These are phyloP conservation scores for Scheffersomyces titani DNA, from an alignment of 1,139 yeast genomes.

Conservation along the genomic window DNA sequence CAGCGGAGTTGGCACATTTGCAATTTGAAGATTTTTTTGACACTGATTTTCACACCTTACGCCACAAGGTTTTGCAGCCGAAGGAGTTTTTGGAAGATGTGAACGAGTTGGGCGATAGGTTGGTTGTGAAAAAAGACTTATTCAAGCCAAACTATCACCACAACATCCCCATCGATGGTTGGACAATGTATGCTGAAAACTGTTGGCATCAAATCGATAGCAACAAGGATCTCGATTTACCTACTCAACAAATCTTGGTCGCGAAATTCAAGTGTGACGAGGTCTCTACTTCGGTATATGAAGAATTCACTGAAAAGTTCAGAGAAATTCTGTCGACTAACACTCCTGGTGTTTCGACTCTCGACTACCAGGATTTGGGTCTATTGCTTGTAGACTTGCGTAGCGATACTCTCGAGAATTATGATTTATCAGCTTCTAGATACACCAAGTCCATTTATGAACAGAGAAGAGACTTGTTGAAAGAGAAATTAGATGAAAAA, in stretches of 20 bases:
- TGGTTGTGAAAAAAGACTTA: constrained; percentile 48
- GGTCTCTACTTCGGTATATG: constrained; percentile 56
- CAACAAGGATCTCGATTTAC: constrained; percentile 91
- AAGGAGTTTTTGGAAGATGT: constrained; percentile 71
- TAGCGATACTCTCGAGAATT: constrained; percentile 48
- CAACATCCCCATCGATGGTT: constrained; percentile 89
- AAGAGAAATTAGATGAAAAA: constrained; percentile 44
- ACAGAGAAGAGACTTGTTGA: constrained; percentile 56
- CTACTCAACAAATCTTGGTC: constrained; percentile 93
- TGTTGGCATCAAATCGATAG: constrained; percentile 94
- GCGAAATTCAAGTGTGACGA: constrained; percentile 96
- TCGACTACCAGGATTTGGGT: constrained; percentile 43
- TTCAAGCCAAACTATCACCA: constrained; percentile 80
- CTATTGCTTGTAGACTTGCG: constrained; percentile 41
- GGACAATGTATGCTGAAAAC: constrained; percentile 88
- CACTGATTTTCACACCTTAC: constrained; percentile 74
- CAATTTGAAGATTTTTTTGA: constrained; percentile 79
- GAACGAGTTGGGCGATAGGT: constrained; percentile 61
- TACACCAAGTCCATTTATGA: constrained; percentile 66
- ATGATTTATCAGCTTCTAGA: constrained; percentile 71
- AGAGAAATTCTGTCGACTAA: constrained; percentile 16
- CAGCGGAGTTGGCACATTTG: constrained; percentile 56
- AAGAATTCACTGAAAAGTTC: constrained; percentile 44
- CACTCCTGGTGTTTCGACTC: constrained; percentile 15
- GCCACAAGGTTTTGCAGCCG: constrained; percentile 83